Evolutionary conservation across 78 protist species (phyloP).

Genomic region (Monosiga brevicollis): DNA sequence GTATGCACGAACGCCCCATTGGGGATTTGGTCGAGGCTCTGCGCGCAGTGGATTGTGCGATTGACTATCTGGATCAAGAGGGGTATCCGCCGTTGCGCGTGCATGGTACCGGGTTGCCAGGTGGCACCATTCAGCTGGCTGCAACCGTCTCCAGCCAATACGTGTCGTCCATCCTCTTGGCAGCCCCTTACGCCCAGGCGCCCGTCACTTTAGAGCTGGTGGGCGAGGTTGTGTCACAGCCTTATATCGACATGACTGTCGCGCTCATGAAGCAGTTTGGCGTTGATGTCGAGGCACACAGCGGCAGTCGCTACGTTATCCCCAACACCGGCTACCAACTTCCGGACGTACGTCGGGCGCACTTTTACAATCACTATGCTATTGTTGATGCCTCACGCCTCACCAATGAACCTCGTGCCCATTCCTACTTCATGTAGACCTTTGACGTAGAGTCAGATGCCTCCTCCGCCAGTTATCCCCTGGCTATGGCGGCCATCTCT

Average conservation of each 20-base stretch:
- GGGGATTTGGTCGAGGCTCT: slow-evolving; percentile 35
- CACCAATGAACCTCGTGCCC: too few species aligned
- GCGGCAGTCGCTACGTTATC: slow-evolving; percentile 3
- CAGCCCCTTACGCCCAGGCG: slow-evolving; percentile 56
- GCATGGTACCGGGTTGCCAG: slow-evolving; percentile 3
- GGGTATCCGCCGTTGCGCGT: slow-evolving; percentile 31
- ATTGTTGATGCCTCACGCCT: too few species aligned
- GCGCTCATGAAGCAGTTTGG: slow-evolving; percentile 37
- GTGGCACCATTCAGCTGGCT: slow-evolving; percentile 43
- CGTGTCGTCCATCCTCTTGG: slow-evolving; percentile 51
- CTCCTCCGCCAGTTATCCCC: slow-evolving; percentile 62
- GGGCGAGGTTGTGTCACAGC: slow-evolving; percentile 42
- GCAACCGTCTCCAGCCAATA: slow-evolving; percentile 50
- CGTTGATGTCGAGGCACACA: slow-evolving; percentile 3
- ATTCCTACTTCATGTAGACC: background rate
- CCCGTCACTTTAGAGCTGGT: slow-evolving; percentile 10
- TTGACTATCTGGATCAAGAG: slow-evolving; percentile 9
- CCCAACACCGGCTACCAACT: slow-evolving; percentile 10
- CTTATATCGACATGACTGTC: slow-evolving; percentile 70
- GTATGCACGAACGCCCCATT: slow-evolving; percentile 58
- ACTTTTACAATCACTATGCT: background rate
- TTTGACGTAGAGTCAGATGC: slow-evolving; percentile 50
- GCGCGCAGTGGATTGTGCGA: slow-evolving; percentile 4
- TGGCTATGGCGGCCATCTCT: slow-evolving; percentile 63
- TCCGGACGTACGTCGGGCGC: slow-evolving; percentile 12